These are phyloP conservation scores for Ophiostoma tasmaniense DNA, from an alignment of 2,329 filamentous ascomycete species.

Conservation along the genomic window DNA sequence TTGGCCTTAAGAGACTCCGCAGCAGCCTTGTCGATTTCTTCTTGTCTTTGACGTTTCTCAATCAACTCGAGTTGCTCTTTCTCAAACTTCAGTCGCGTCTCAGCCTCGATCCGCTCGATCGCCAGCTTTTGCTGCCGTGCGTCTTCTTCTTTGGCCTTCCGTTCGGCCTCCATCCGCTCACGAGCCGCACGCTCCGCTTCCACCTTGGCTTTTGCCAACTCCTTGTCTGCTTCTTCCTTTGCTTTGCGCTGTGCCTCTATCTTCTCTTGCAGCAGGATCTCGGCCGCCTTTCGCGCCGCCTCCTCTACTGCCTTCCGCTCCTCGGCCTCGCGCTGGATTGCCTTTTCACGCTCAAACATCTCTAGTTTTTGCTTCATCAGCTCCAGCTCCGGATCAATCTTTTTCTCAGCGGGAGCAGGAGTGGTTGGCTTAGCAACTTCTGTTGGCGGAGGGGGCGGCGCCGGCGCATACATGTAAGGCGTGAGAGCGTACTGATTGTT, in stretches of 20 bases:
- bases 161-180: slow-evolving; percentile 33
- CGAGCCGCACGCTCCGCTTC: slow-evolving; percentile 39
- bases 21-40: slow-evolving; percentile 35
- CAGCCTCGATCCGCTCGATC: slow-evolving; percentile 5
- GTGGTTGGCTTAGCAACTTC: slow-evolving; percentile 33
- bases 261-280: slow-evolving; percentile 19
- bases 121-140: slow-evolving; percentile 20
- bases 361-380: slow-evolving; percentile 53
- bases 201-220: slow-evolving; percentile 39
- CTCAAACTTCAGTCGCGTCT: not conserved
- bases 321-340: slow-evolving; percentile 27
- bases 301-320: not conserved
- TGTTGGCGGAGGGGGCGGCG: slow-evolving; percentile 37
- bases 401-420: slow-evolving; percentile 31
- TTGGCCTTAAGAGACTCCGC: slow-evolving; percentile 32
- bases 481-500: slow-evolving; percentile 26
- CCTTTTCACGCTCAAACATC: slow-evolving; percentile 38
- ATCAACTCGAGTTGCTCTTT: not conserved
- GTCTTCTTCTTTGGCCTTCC: slow-evolving; percentile 31
- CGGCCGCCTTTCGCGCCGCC: slow-evolving; percentile 6
- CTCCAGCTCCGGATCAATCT: slow-evolving; percentile 48
- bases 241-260: slow-evolving; percentile 30
- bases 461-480: slow-evolving; percentile 33
- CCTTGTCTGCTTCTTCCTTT: slow-evolving; percentile 38
- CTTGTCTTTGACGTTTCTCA: not conserved